Evolutionary conservation across 805 yeast species (phyloP).

Genomic region (Pichia thaimueangensis): DNA sequence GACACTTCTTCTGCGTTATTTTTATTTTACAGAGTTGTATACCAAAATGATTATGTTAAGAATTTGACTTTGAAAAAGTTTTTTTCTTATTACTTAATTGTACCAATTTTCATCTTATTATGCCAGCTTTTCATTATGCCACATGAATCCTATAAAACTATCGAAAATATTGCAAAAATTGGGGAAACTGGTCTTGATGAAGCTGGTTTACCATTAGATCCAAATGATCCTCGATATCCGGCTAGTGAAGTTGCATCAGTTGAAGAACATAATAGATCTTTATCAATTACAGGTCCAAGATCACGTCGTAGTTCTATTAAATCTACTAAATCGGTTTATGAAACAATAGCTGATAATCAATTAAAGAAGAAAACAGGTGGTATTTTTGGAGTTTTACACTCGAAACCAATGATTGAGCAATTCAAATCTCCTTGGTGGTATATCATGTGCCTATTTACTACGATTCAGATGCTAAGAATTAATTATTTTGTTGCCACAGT

Average conservation of each 20-base stretch:
- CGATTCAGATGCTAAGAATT: slow-evolving; percentile 84
- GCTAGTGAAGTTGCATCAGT: slow-evolving; percentile 14
- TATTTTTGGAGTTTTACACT: slow-evolving; percentile 76
- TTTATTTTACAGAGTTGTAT: slow-evolving; percentile 61
- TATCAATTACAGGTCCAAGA: slow-evolving; percentile 17
- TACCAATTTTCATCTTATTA: slow-evolving; percentile 69
- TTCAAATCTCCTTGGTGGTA: slow-evolving; percentile 64
- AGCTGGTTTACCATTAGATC: slow-evolving; percentile 50
- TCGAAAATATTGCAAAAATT: slow-evolving; percentile 59
- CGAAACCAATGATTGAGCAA: slow-evolving; percentile 36
- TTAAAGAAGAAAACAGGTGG: slow-evolving; percentile 52
- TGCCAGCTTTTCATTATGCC: slow-evolving; percentile 85
- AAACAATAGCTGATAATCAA: slow-evolving; percentile 56
- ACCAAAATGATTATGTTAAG: slow-evolving; percentile 36
- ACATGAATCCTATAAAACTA: slow-evolving; percentile 60
- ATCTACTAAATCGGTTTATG: slow-evolving; percentile 50
- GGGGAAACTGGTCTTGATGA: slow-evolving; percentile 72
- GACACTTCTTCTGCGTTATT: slow-evolving; percentile 91
- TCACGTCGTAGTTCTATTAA: slow-evolving; percentile 34
- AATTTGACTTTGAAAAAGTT: slow-evolving; percentile 47
- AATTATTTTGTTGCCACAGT: slow-evolving; percentile 91
- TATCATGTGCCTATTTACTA: slow-evolving; percentile 70
- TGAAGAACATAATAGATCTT: too few species aligned
- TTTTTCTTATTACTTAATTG: slow-evolving; percentile 60
- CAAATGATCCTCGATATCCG: slow-evolving; percentile 34